Base-by-base conservation (phyloP, 305 asterid genomes). In the Solanum hybrid region DNA sequence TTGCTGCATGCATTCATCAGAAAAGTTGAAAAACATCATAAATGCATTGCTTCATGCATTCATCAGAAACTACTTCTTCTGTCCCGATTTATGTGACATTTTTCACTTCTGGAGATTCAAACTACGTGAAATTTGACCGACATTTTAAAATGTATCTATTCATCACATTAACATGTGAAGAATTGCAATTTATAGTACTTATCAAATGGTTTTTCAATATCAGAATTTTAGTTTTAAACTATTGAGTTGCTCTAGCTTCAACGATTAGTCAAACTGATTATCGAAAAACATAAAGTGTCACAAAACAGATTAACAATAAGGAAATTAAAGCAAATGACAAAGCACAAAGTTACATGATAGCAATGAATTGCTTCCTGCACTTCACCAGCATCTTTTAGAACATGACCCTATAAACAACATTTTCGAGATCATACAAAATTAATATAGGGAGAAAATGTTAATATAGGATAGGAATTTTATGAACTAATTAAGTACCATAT, bases 381-480 rank as follows among this genome's bases (percentile, higher is more conserved):
- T 95, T 96, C 92, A 79, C 97, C 96, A 89, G 99, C 95, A 92
- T 97, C 99, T 95, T 97, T 96, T 91, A 97, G 93, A 88, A 96
- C 99, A 93, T 95, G 95, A 65, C 99, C 98, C 99, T 97, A 91
- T 39, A 88, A 89, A 81, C 36, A 88, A 78, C 88, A 85, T 41
- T 72, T 88, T 20, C 22, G 91, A 76, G 26, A 88, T 79, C 88
- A 79, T 80, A 81, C 38, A 29, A 76, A 91, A 73, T 79, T 33
- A 11, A 72, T 41, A 83, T 90, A 85, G 76, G 77, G 27, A 77
- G n/a, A 75, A 78, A 61, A 45, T 75, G 29, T 7, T 22, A 88
- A 70, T 86, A 34, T 20, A 45, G 29, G 36, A 73, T 37, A 73
- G 17, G 24, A 87, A 24, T 78, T 39, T 57, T 73, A 79, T 33